Evolutionary conservation across 805 yeast genomes (phyloP).

Genomic region (Priceomyces melissophilus): DNA sequence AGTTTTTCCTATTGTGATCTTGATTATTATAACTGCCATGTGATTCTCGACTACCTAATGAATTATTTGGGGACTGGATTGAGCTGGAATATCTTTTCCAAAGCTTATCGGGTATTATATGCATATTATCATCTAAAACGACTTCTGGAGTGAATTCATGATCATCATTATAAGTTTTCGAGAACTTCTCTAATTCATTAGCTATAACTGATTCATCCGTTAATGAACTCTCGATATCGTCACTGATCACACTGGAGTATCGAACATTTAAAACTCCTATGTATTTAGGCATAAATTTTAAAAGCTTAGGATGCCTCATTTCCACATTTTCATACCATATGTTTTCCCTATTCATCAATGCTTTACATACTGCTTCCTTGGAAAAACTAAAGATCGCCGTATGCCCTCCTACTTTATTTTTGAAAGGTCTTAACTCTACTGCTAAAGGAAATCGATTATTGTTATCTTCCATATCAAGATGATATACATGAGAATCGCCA

Average conservation of each 20-base stretch:
- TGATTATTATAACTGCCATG: neutral
- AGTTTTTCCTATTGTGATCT: neutral
- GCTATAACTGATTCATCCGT: neutral
- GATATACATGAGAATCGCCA: conserved; percentile 5
- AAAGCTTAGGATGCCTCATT: conserved; percentile 65
- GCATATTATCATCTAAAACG: conserved; percentile 86
- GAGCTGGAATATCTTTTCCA: conserved; percentile 56
- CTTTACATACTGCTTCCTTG: conserved; percentile 89
- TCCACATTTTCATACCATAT: conserved; percentile 90
- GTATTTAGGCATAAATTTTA: conserved; percentile 87
- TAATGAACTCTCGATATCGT: conserved; percentile 11
- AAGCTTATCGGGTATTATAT: conserved; percentile 81
- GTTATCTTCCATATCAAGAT: conserved; percentile 1
- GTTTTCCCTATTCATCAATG: conserved; percentile 85
- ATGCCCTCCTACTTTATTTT: conserved; percentile 96
- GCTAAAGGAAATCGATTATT: conserved; percentile 59
- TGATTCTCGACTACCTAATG: conserved; percentile 2
- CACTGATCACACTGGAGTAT: conserved; percentile 51
- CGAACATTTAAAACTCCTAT: conserved; percentile 93
- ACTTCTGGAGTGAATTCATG: conserved; percentile 65
- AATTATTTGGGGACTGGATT: conserved; percentile 15
- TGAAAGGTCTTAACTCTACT: conserved; percentile 87
- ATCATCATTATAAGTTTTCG: conserved; percentile 11
- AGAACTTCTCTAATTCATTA: neutral
- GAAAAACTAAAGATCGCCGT: conserved; percentile 94